A percentile compares a stretch with the other conserved stretches of the same genome.
These are phyloP conservation scores for Melocanna baccifera DNA, from an alignment of 176 grass and related monocot species.

Conservation along the genomic window DNA sequence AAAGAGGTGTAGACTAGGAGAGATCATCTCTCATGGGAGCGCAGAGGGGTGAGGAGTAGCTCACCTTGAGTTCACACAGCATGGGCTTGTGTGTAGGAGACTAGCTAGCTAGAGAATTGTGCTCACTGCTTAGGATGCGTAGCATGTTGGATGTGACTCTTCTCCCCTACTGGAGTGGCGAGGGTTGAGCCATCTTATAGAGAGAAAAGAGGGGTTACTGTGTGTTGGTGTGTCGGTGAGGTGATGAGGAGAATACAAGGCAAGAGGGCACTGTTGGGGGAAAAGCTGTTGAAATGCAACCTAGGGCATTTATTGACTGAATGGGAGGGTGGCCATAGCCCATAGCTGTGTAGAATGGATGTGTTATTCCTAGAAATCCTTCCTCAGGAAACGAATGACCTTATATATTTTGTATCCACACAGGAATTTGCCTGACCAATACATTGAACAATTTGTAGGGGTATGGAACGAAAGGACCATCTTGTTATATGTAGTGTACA, in stretches of 20 bases:
- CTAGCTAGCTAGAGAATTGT: conserved; percentile 27
- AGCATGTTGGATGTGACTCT: neutral
- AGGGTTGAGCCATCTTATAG: conserved; percentile 35
- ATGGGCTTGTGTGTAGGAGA: conserved; percentile 25
- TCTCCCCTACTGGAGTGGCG: conserved; percentile 3
- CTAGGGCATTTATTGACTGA: conserved; percentile 46
- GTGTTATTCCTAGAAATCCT: conserved; percentile 27
- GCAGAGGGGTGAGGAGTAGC: neutral
- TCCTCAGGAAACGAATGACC: conserved; percentile 50
- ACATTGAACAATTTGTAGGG: conserved; percentile 1
- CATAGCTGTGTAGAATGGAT: neutral
- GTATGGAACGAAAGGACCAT: conserved; percentile 1
- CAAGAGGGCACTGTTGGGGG: conserved; percentile 21
- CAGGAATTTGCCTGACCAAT: conserved; percentile 3
- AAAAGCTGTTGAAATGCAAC: conserved; percentile 32
- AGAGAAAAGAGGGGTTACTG: neutral
- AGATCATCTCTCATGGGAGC: conserved; percentile 11
- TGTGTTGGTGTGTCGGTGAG: conserved; percentile 33
- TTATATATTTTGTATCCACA: conserved; percentile 34
- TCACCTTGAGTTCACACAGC: neutral
- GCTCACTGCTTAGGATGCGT: conserved; percentile 23
- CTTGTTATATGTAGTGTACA: neutral
- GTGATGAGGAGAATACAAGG: conserved; percentile 33
- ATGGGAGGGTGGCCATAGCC: neutral
- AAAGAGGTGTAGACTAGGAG: neutral